phyloP scores from a whole-genome alignment of 2,329 filamentous ascomycete species.

The Helotiales sp. region DNA sequence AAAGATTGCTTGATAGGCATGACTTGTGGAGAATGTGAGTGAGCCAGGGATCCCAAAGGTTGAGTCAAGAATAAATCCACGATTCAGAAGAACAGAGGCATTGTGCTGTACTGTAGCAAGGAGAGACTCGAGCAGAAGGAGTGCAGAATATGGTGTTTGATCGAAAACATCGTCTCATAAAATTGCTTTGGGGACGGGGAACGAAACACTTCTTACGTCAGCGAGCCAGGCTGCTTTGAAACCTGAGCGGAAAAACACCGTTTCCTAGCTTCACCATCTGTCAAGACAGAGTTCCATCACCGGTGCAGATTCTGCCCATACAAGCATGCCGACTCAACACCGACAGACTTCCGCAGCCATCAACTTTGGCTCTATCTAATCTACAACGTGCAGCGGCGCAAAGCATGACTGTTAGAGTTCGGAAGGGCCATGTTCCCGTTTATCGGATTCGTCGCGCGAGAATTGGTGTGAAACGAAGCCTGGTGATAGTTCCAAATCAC shows the following conservation, averaged over 20 bases:
- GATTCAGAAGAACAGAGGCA: neutral
- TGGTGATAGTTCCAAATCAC: neutral
- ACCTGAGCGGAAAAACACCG: too few relatives aligned
- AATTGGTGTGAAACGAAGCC: constrained; percentile 3
- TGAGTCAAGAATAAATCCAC: neutral
- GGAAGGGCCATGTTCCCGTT: too few relatives aligned
- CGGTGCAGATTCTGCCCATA: neutral
- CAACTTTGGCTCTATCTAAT: neutral
- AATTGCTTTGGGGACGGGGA: too few relatives aligned
- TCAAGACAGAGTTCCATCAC: neutral
- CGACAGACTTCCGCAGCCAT: neutral
- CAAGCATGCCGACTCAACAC: neutral
- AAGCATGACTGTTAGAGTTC: neutral
- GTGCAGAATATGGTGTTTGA: too few relatives aligned
- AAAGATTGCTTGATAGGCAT: neutral
- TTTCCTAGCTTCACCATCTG: neutral
- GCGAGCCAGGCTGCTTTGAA: too few relatives aligned
- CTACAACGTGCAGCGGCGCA: neutral
- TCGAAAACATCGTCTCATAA: too few relatives aligned
- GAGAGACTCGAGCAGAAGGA: too few relatives aligned
- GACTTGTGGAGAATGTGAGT: neutral
- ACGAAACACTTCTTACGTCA: too few relatives aligned
- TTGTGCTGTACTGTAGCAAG: too few relatives aligned
- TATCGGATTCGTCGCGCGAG: neutral
- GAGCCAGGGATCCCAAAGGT: neutral